These are phyloP conservation scores for Pythium oligandrum DNA, from an alignment of 352 stramenopile species.

Conservation along the genomic window DNA sequence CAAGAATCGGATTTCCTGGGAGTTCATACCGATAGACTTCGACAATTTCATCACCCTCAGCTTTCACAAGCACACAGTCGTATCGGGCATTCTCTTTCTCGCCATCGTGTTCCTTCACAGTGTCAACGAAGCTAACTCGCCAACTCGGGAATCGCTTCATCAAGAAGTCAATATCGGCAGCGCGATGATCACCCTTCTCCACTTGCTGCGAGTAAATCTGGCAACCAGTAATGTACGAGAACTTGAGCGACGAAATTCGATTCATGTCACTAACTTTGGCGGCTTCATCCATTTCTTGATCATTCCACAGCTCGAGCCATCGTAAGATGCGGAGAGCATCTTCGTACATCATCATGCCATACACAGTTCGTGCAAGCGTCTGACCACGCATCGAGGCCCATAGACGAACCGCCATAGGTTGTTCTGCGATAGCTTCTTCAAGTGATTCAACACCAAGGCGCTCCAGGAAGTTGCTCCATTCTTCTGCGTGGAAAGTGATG, in stretches of 20 bases:
- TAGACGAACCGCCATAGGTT: conserved; percentile 69
- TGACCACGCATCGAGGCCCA: conserved; percentile 84
- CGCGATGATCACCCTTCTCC: conserved; percentile 64
- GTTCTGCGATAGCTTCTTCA: conserved; percentile 63
- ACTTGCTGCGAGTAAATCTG: conserved; percentile 85
- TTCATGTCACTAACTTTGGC: conserved; percentile 81
- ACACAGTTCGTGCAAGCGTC: conserved; percentile 81
- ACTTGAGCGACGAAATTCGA: conserved; percentile 81
- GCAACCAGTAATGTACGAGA: conserved; percentile 86
- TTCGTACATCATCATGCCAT: conserved; percentile 90
- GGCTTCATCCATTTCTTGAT: conserved; percentile 50
- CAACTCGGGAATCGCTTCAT: conserved; percentile 88
- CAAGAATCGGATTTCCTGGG: conserved; percentile 84
- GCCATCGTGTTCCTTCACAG: conserved; percentile 39
- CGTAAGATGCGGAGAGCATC: conserved; percentile 79
- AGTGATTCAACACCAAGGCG: conserved; percentile 61
- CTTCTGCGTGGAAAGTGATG: conserved; percentile 84
- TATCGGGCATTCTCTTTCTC: conserved; percentile 36
- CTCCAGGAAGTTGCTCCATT: conserved; percentile 88
- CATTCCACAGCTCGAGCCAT: conserved; percentile 78
- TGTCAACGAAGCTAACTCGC: conserved; percentile 86
- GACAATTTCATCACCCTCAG: conserved; percentile 74
- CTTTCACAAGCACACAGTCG: conserved; percentile 79
- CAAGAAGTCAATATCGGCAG: conserved; percentile 87
- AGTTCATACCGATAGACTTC: conserved; percentile 87